These are phyloP conservation scores for Smallanthus sonchifolius DNA, from an alignment of 129 eudicot genomes.

Conservation along the genomic window DNA sequence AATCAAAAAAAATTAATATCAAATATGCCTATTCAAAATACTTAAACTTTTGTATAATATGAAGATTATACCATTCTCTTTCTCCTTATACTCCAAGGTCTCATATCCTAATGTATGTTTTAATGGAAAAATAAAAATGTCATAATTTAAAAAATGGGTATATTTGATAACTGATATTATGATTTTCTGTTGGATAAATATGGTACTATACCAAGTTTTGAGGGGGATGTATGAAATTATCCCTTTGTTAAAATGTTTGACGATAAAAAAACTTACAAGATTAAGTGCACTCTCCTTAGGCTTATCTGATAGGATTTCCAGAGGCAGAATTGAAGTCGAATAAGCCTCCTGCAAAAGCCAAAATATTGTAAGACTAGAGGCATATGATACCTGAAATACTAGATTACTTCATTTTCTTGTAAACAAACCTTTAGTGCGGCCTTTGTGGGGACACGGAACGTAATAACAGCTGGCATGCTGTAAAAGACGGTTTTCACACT, in stretches of 20 bases:
- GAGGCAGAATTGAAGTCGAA: constrained; percentile 77
- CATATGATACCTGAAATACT: background rate
- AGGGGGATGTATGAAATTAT: background rate
- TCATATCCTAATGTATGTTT: background rate
- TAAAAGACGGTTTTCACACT: constrained; percentile 51
- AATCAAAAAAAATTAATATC: background rate
- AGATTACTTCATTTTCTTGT: background rate
- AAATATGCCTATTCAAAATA: background rate
- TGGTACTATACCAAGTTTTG: background rate
- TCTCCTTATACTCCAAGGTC: background rate
- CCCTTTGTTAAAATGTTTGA: background rate
- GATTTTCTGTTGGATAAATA: background rate
- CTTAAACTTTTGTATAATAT: background rate
- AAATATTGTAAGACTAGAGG: background rate
- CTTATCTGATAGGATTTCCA: constrained; percentile 70
- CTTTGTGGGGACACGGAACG: constrained; percentile 77
- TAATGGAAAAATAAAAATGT: background rate
- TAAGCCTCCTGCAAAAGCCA: constrained; percentile 59
- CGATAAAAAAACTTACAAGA: constrained; percentile 36
- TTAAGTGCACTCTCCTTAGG: constrained; percentile 61
- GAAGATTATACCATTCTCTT: background rate
- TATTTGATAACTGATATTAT: background rate
- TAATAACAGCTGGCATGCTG: constrained; percentile 79
- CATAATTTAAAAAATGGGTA: background rate
- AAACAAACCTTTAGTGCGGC: constrained; percentile 68